Conservation (phyloP, 2,329 filamentous ascomycete species). For the Colletotrichum musae region DNA sequence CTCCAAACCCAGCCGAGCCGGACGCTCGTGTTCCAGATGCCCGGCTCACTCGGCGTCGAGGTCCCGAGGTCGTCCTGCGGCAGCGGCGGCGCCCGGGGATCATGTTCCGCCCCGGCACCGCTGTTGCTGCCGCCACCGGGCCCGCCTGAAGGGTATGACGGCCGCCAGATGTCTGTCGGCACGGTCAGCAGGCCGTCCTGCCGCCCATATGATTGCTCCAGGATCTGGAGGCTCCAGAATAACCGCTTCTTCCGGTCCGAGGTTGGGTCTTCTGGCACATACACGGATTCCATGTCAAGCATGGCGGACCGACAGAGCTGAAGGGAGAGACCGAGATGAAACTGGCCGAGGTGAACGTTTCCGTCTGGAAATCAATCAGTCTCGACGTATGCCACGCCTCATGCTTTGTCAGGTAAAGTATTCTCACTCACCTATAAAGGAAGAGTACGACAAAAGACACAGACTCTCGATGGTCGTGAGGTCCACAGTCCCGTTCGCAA, state of each 20-base stretch:
- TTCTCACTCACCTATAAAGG: slow-evolving; percentile 59
- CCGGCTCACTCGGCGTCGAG: slow-evolving; percentile 55
- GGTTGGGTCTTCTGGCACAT: slow-evolving; percentile 51
- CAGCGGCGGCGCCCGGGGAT: slow-evolving; percentile 56
- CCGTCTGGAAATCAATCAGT: slow-evolving; percentile 56
- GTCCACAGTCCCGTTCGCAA: slow-evolving; percentile 65
- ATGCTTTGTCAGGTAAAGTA: neutral
- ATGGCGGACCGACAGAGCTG: slow-evolving; percentile 66
- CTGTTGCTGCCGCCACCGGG: neutral
- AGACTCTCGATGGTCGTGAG: slow-evolving; percentile 65
- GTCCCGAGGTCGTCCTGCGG: slow-evolving; percentile 61
- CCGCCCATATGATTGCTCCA: slow-evolving; percentile 65
- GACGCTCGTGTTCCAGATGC: slow-evolving; percentile 65
- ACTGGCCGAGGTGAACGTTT: slow-evolving; percentile 63
- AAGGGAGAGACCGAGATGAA: slow-evolving; percentile 64
- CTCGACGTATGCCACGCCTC: neutral
- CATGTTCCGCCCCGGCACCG: slow-evolving; percentile 45
- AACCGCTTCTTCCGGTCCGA: slow-evolving; percentile 63
- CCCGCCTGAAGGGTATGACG: slow-evolving; percentile 48
- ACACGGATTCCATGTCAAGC: slow-evolving; percentile 60
- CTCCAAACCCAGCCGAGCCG: slow-evolving; percentile 68
- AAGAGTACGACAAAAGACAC: slow-evolving; percentile 64
- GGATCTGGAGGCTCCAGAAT: slow-evolving; percentile 66
- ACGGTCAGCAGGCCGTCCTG: slow-evolving; percentile 60
- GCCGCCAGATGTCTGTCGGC: slow-evolving; percentile 58